A percentile compares a stretch with the other conserved stretches of the same genome.
Evolutionary conservation across 768 basidiomycete species (phyloP).

Genomic region (Boletus sp.): DNA sequence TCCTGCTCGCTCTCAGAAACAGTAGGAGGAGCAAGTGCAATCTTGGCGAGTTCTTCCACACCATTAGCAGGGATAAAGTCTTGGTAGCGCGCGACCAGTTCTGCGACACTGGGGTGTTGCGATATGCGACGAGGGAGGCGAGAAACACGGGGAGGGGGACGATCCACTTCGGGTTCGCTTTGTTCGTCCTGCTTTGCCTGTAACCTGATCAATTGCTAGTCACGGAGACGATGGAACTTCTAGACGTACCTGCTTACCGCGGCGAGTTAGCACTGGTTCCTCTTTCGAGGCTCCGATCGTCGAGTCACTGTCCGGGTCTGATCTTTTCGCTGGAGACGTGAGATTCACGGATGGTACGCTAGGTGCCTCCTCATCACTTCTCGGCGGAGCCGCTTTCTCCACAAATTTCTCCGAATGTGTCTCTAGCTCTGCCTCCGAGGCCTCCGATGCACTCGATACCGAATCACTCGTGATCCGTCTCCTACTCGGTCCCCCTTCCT

Average conservation of each 20-base stretch:
- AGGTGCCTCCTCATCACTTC: conserved; percentile 19
- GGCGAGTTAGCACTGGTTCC: conserved; percentile 15
- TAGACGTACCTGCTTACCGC: conserved; percentile 28
- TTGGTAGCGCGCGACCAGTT: conserved; percentile 80
- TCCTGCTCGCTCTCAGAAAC: conserved; percentile 86
- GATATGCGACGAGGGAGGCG: conserved; percentile 60
- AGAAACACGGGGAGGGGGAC: conserved; percentile 42
- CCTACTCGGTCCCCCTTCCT: conserved; percentile 51
- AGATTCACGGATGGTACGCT: conserved; percentile 9
- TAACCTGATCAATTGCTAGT: conserved; percentile 8
- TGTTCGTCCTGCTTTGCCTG: conserved; percentile 27
- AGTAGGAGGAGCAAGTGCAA: conserved; percentile 53
- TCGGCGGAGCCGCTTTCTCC: conserved; percentile 16
- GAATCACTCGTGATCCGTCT: conserved; percentile 54
- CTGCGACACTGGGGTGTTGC: conserved; percentile 71
- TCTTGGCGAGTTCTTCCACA: conserved; percentile 68
- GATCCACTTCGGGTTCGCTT: conserved; percentile 13
- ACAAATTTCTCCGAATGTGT: conserved; percentile 21
- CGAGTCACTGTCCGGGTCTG: conserved; percentile 79
- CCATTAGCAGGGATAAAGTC: conserved; percentile 72
- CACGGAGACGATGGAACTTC: background rate
- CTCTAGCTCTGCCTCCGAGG: conserved; percentile 60
- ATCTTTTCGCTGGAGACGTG: conserved; percentile 33
- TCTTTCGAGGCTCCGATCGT: conserved; percentile 65
- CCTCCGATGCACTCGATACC: conserved; percentile 69